Percentiles rank a stretch among this genome's conserved stretches.
phyloP scores from a whole-genome alignment of 495 filamentous ascomycete species.

The Clohesyomyces aquaticus region DNA sequence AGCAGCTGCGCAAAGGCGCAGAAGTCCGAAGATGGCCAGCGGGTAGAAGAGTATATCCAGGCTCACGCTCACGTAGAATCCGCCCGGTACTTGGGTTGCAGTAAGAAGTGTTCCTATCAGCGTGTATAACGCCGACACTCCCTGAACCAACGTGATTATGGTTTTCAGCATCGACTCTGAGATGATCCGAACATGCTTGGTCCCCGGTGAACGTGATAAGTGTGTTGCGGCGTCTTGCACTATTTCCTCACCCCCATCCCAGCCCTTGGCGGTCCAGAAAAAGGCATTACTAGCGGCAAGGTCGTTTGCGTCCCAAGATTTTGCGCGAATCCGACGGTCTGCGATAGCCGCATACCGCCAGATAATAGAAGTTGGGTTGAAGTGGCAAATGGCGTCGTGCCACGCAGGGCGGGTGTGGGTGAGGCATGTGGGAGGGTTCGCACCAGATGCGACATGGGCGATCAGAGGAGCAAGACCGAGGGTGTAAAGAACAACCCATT shows the following conservation, averaged over 20 bases:
- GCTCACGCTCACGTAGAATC: too few relatives aligned
- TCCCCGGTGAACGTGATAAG: not conserved
- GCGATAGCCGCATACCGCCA: not conserved
- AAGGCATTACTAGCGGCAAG: constrained; percentile 1
- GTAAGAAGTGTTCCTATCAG: not conserved
- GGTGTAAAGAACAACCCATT: too few relatives aligned
- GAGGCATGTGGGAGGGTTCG: too few relatives aligned
- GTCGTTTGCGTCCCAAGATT: not conserved
- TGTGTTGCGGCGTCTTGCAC: not conserved
- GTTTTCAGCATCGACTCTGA: constrained; percentile 12
- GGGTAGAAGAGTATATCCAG: constrained; percentile 4
- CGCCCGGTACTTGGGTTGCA: not conserved
- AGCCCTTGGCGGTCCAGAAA: constrained; percentile 8
- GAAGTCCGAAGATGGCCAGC: constrained; percentile 1
- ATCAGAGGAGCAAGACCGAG: too few relatives aligned
- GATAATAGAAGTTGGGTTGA: constrained; percentile 12
- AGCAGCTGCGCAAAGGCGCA: constrained; percentile 2
- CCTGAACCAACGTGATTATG: constrained; percentile 11
- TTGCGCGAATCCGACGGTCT: not conserved
- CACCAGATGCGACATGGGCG: too few relatives aligned
- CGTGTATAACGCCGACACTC: not conserved
- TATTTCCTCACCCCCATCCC: constrained; percentile 10
- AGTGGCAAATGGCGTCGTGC: constrained; percentile 11
- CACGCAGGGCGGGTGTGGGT: too few relatives aligned
- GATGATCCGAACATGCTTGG: not conserved